Conservation (phyloP, 257 asterid genomes). For the Datura wrightii region DNA sequence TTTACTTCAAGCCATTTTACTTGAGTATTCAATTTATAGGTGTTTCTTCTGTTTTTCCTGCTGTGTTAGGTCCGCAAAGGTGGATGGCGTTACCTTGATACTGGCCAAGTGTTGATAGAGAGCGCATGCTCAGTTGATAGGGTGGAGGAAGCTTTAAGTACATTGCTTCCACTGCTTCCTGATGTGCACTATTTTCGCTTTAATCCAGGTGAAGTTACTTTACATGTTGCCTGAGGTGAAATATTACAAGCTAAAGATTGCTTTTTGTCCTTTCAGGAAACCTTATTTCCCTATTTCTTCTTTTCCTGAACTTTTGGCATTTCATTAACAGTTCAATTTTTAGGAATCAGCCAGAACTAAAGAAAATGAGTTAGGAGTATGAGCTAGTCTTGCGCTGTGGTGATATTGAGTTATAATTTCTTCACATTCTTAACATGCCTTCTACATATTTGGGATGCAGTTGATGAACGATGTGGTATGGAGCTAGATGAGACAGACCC, state of each 20-base stretch:
- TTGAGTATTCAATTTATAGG: conserved; percentile 24
- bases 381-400: neutral
- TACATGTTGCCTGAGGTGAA: conserved; percentile 32
- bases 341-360: conserved; percentile 16
- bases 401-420: conserved; percentile 29
- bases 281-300: conserved; percentile 27
- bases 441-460: conserved; percentile 47
- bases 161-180: conserved; percentile 96
- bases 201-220: conserved; percentile 79
- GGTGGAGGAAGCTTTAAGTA: conserved; percentile 93
- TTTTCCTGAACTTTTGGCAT: conserved; percentile 22
- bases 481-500: conserved; percentile 99
- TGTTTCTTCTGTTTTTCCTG: conserved; percentile 35
- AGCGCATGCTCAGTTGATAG: conserved; percentile 99
- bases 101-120: conserved; percentile 96
- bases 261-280: neutral
- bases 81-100: conserved; percentile 98
- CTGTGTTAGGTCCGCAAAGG: conserved; percentile 81
- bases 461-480: conserved; percentile 98
- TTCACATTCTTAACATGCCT: conserved; percentile 6
- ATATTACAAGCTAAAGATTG: conserved; percentile 9
- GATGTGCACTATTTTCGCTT: conserved; percentile 91
- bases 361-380: conserved; percentile 15
- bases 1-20: conserved; percentile 17
- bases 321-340: neutral